These are phyloP conservation scores for Jamesozyma jinghongensis DNA, from an alignment of 805 yeast species.

Conservation along the genomic window DNA sequence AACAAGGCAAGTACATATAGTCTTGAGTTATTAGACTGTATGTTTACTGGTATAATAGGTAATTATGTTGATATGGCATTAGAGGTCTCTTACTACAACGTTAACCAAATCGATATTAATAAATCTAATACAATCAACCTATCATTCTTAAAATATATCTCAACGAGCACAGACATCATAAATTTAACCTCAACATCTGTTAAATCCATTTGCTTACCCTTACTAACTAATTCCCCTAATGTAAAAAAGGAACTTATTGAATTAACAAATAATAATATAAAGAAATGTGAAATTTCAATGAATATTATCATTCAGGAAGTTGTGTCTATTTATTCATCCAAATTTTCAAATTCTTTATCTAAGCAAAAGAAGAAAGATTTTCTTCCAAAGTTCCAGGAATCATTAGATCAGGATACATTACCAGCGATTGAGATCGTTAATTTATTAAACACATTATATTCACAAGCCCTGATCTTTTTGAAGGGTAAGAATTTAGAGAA, in stretches of 20 bases:
- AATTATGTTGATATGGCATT: slow-evolving; percentile 66
- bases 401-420: slow-evolving; percentile 52
- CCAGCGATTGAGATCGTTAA: slow-evolving; percentile 57
- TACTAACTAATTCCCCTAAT: slow-evolving; percentile 51
- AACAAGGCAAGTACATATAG: slow-evolving; percentile 52
- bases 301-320: slow-evolving; percentile 56
- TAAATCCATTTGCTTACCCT: slow-evolving; percentile 66
- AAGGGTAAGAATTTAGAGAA: slow-evolving; percentile 41
- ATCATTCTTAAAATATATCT: slow-evolving; percentile 40
- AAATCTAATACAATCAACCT: slow-evolving; percentile 33
- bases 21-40: slow-evolving; percentile 54
- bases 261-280: slow-evolving; percentile 50
- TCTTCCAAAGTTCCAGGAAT: slow-evolving; percentile 36
- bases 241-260: slow-evolving; percentile 51
- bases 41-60: slow-evolving; percentile 62
- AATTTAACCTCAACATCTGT: slow-evolving; percentile 62
- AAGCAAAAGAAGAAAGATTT: slow-evolving; percentile 75
- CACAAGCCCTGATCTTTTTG: slow-evolving; percentile 32
- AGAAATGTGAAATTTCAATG: slow-evolving; percentile 54
- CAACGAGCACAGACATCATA: slow-evolving; percentile 49
- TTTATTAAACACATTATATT: slow-evolving; percentile 33
- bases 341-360: slow-evolving; percentile 42
- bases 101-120: slow-evolving; percentile 31
- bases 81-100: slow-evolving; percentile 52
- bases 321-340: slow-evolving; percentile 41